Evolutionary conservation across 2,329 filamentous ascomycete genomes (phyloP).

Genomic region (Fusarium coffeatum): DNA sequence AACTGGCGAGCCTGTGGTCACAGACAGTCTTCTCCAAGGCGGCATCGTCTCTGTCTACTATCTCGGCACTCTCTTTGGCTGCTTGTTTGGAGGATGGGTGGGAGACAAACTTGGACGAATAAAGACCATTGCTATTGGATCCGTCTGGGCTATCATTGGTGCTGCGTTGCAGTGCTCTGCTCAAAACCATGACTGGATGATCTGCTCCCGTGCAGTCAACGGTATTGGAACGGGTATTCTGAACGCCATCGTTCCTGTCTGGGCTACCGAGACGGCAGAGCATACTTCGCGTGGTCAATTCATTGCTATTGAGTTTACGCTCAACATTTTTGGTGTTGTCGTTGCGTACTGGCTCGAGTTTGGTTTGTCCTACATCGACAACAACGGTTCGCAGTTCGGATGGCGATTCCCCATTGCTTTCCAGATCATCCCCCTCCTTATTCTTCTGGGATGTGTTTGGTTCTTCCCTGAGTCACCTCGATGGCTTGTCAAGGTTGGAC

Average conservation of each 20-base stretch:
- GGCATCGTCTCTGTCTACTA: slow-evolving; percentile 44
- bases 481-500: slow-evolving; percentile 74
- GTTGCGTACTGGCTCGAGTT: slow-evolving; percentile 69
- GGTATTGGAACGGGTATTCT: slow-evolving; percentile 73
- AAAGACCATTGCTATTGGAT: slow-evolving; percentile 36
- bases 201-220: slow-evolving; percentile 49
- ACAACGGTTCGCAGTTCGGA: slow-evolving; percentile 66
- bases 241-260: slow-evolving; percentile 77
- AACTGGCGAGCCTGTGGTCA: slow-evolving; percentile 34
- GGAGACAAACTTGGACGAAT: slow-evolving; percentile 38
- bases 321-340: slow-evolving; percentile 51
- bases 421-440: slow-evolving; percentile 72
- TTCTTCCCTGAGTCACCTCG: slow-evolving; percentile 78
- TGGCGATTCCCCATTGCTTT: slow-evolving; percentile 79
- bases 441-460: slow-evolving; percentile 67
- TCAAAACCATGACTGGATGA: slow-evolving; percentile 41
- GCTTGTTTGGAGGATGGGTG: slow-evolving; percentile 34
- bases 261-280: slow-evolving; percentile 76
- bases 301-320: slow-evolving; percentile 70
- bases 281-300: slow-evolving; percentile 75
- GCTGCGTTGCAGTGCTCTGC: slow-evolving; percentile 30
- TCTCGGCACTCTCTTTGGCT: slow-evolving; percentile 41
- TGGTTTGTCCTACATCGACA: slow-evolving; percentile 70
- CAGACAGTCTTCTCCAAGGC: slow-evolving; percentile 36
- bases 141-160: slow-evolving; percentile 30